A percentile compares a stretch with the other conserved stretches of the same genome.
These are phyloP conservation scores for Ichthyophthirius multifiliis DNA, from an alignment of 169 alveolate genomes.

Conservation along the genomic window DNA sequence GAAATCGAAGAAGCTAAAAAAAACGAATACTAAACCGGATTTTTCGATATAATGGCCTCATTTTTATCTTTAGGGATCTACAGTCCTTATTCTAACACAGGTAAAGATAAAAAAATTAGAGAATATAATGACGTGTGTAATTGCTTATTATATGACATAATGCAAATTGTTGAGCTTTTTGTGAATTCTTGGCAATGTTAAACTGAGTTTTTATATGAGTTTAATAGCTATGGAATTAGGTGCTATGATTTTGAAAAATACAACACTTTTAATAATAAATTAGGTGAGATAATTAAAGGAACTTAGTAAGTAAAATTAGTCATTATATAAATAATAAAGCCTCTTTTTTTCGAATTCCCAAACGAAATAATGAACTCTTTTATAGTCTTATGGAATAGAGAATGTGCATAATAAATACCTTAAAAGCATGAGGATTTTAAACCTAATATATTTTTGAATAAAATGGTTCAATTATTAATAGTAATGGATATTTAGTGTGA, in stretches of 20 bases:
- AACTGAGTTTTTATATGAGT: not conserved
- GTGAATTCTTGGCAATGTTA: constrained; percentile 14
- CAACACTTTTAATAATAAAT: constrained; percentile 4
- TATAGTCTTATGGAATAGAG: constrained; percentile 2
- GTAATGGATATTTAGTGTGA: too few species aligned
- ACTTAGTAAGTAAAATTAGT: not conserved
- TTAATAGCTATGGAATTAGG: constrained; percentile 2
- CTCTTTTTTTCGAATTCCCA: constrained; percentile 2
- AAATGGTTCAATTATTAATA: too few species aligned
- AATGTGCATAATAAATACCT: not conserved
- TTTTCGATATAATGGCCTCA: not conserved
- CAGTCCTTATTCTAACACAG: not conserved
- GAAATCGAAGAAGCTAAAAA: not conserved
- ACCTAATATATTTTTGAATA: too few species aligned
- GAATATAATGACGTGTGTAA: constrained; percentile 17
- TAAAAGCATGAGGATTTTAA: too few species aligned
- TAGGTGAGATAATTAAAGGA: not conserved
- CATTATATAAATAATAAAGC: constrained; percentile 4
- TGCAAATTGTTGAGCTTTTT: constrained; percentile 10
- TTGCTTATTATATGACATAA: not conserved
- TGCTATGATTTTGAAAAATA: constrained; percentile 11
- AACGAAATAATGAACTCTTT: constrained; percentile 6
- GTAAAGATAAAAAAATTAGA: not conserved
- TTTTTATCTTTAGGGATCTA: not conserved
- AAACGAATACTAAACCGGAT: not conserved